Percentiles rank a stretch among this genome's conserved stretches.
Conservation (phyloP, 805 yeast species). For the Candida sithepensis region DNA sequence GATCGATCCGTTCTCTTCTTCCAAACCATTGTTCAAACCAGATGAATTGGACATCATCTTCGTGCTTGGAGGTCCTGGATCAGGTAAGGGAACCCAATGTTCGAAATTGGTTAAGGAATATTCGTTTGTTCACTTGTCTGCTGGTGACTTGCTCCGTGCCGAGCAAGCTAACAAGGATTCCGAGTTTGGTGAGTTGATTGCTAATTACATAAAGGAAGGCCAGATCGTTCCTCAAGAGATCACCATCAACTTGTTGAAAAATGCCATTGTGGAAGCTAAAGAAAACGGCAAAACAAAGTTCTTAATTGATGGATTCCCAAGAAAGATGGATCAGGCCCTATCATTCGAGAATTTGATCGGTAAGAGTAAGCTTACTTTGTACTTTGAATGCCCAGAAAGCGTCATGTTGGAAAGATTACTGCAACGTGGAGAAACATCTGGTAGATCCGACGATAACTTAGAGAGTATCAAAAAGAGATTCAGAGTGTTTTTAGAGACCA, state of each 20-base stretch:
- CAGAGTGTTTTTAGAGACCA: slow-evolving; percentile 77
- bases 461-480: slow-evolving; percentile 91
- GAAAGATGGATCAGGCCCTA: slow-evolving; percentile 96
- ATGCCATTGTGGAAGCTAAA: slow-evolving; percentile 63
- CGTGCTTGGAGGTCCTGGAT: slow-evolving; percentile 96
- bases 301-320: slow-evolving; percentile 93
- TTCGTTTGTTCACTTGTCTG: slow-evolving; percentile 83
- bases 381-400: slow-evolving; percentile 76
- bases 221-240: slow-evolving; percentile 90
- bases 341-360: slow-evolving; percentile 82
- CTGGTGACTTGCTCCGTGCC: slow-evolving; percentile 94
- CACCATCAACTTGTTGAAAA: slow-evolving; percentile 76
- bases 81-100: slow-evolving; percentile 98
- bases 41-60: slow-evolving; percentile 77
- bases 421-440: slow-evolving; percentile 92
- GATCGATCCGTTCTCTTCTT: slow-evolving; percentile 26
- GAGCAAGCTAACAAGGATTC: slow-evolving; percentile 85
- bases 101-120: slow-evolving; percentile 75
- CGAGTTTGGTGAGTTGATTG: slow-evolving; percentile 80
- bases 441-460: slow-evolving; percentile 88
- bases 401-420: slow-evolving; percentile 83
- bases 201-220: slow-evolving; percentile 81
- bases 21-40: slow-evolving; percentile 40
- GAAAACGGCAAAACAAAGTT: slow-evolving; percentile 54
- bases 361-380: slow-evolving; percentile 65